These are phyloP conservation scores for Chaetoceros tenuissimus DNA, from an alignment of 108 stramenopile genomes.

Conservation along the genomic window DNA sequence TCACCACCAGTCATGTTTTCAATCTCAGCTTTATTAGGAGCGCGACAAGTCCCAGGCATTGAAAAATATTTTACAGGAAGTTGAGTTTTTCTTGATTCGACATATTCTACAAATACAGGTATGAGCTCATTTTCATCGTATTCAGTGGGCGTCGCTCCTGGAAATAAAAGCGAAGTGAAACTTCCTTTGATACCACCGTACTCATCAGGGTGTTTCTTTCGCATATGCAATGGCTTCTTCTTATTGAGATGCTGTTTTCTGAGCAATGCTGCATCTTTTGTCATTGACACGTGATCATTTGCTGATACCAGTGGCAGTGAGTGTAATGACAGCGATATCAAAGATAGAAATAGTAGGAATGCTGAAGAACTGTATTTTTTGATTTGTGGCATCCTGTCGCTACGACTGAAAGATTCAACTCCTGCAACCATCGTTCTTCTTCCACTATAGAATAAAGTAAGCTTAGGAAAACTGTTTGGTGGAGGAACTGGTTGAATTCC, in stretches of 20 bases:
- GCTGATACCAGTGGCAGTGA: too few species aligned
- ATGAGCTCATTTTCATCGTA: slow-evolving; percentile 44
- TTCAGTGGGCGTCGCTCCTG: slow-evolving; percentile 67
- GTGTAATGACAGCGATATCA: too few species aligned
- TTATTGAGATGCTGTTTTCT: slow-evolving; percentile 1
- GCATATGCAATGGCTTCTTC: neutral
- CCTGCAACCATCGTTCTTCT: too few species aligned
- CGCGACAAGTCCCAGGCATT: slow-evolving; percentile 48
- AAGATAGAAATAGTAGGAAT: too few species aligned
- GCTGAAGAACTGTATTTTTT: too few species aligned
- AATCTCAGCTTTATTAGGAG: neutral
- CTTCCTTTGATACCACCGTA: slow-evolving; percentile 14
- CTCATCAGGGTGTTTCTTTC: neutral
- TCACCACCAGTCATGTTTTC: neutral
- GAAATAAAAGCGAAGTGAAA: slow-evolving; percentile 69
- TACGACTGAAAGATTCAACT: too few species aligned
- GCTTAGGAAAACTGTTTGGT: too few species aligned
- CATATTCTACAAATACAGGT: slow-evolving; percentile 62
- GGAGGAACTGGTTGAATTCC: too few species aligned
- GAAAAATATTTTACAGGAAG: slow-evolving; percentile 83
- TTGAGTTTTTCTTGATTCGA: slow-evolving; percentile 77
- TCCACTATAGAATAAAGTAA: too few species aligned
- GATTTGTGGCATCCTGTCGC: too few species aligned
- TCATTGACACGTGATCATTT: slow-evolving; percentile 31
- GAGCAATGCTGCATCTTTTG: slow-evolving; percentile 23